phyloP scores from a whole-genome alignment of 1,139 yeast species.

The Blastobotrys petasosporus region DNA sequence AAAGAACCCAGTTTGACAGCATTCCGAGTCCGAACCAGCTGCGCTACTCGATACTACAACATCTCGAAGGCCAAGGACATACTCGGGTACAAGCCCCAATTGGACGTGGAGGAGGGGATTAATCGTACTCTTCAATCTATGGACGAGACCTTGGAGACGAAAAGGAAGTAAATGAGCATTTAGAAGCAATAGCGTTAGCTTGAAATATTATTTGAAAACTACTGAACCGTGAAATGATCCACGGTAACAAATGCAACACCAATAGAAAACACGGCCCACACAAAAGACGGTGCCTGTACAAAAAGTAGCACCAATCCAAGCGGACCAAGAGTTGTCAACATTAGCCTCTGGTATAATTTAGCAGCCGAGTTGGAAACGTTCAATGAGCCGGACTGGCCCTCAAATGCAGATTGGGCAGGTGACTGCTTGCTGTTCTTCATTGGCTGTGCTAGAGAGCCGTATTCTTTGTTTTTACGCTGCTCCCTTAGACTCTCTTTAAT shows the following conservation, averaged over 20 bases:
- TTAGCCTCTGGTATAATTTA: not conserved
- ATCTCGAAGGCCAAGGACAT: constrained; percentile 76
- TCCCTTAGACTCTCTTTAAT: not conserved
- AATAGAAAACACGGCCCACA: constrained; percentile 10
- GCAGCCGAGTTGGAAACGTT: not conserved
- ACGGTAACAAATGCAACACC: not conserved
- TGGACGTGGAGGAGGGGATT: constrained; percentile 78
- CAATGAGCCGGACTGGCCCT: not conserved
- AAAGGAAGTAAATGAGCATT: not conserved
- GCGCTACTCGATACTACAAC: constrained; percentile 94
- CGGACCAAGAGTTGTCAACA: constrained; percentile 5
- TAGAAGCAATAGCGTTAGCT: not conserved
- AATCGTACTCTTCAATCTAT: constrained; percentile 78
- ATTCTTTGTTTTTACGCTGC: constrained; percentile 1
- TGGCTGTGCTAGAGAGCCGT: not conserved
- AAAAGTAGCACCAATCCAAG: constrained; percentile 4
- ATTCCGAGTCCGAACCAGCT: constrained; percentile 84
- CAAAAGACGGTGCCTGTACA: constrained; percentile 8
- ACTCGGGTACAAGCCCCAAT: constrained; percentile 76
- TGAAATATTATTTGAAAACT: not conserved
- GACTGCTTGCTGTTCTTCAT: not conserved
- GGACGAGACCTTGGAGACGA: constrained; percentile 46
- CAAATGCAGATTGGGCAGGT: not conserved
- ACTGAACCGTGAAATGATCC: not conserved
- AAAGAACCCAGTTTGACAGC: constrained; percentile 96